Evolutionary conservation across 208 protist genomes (phyloP), one percentile per base, ranked within the genome.

Genomic region (Leishmania mexicana): DNA sequence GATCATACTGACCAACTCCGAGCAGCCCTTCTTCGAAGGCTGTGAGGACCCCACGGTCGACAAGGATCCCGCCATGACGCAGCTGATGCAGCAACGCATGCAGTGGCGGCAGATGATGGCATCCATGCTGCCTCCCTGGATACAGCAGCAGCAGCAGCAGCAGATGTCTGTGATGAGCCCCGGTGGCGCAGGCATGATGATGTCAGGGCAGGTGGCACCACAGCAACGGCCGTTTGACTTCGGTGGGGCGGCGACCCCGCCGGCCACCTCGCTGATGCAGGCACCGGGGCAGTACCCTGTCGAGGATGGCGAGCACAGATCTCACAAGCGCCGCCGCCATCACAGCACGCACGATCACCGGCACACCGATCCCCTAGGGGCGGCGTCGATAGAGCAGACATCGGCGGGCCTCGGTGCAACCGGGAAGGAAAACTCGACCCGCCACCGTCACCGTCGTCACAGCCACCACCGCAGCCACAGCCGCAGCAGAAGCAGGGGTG

Each of bases 61-160:
- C 71, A 81, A 83, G 40, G 94, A 97, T 62, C 94, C 94, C 0
- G 86, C 73, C n/a, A 93, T 95, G 90, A 87, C 92, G 62, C 40
- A 70, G 49, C 87, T 94, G 51, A 87, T 91, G 51, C 87, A 88
- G 64, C 75, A 89, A 75, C 87, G 87, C 57, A 49, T 81, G 75
- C 81, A 85, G 79, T 93, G 84, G 88, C 81, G 88, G 76, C 83
- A 83, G 83, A 72, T 81, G 64, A 87, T 89, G 84, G 54, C 80
- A 42, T 53, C 78, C 31, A 90, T 88, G 81, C 68, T 86, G 57
- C 83, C 81, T 17, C 75, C 81, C 42, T 84, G 87, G 75, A 86
- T 79, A 67, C 76, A 77, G 62, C 19, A 4, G 53, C 53, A 0
- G 58, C 58, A 62, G 60, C 60, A 65, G 74, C 62, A 38, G 54